A percentile compares a stretch with the other conserved stretches of the same genome.
Conservation (phyloP, 306 rosid genomes). For the Cicer arietinum region DNA sequence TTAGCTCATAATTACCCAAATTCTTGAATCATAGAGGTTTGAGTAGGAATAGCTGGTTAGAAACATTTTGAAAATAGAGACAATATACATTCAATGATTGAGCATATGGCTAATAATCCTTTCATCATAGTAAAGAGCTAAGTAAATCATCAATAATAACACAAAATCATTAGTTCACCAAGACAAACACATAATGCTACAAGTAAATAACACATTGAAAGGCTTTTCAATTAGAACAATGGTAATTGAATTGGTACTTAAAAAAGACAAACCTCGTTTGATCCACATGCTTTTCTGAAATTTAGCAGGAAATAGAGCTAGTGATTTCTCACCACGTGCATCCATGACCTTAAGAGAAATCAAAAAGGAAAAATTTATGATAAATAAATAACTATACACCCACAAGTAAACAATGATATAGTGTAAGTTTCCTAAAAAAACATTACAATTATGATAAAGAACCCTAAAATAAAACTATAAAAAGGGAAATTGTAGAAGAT, state of each 20-base stretch:
- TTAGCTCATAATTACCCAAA: background rate
- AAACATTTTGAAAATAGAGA: background rate
- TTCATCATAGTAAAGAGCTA: background rate
- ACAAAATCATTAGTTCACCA: conserved; percentile 8
- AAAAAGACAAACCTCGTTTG: conserved; percentile 67
- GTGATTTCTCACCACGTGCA: conserved; percentile 66
- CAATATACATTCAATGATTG: conserved; percentile 10
- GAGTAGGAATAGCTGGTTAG: conserved; percentile 4
- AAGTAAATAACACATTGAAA: background rate
- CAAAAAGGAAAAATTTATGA: conserved; percentile 8
- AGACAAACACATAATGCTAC: background rate
- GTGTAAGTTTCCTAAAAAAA: background rate
- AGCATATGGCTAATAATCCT: background rate
- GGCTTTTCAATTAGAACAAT: conserved; percentile 12
- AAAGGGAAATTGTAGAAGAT: background rate
- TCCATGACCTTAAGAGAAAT: conserved; percentile 73
- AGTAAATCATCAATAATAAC: conserved; percentile 16
- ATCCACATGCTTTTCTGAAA: conserved; percentile 95
- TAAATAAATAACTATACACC: conserved; percentile 12
- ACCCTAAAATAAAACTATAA: background rate
- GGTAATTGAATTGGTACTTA: conserved; percentile 1
- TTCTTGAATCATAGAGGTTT: conserved; percentile 1
- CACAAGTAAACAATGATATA: background rate
- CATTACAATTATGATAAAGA: background rate
- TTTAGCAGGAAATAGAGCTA: conserved; percentile 91